phyloP scores from a whole-genome alignment of 768 basidiomycete genomes.

The Termitomyces sp. region DNA sequence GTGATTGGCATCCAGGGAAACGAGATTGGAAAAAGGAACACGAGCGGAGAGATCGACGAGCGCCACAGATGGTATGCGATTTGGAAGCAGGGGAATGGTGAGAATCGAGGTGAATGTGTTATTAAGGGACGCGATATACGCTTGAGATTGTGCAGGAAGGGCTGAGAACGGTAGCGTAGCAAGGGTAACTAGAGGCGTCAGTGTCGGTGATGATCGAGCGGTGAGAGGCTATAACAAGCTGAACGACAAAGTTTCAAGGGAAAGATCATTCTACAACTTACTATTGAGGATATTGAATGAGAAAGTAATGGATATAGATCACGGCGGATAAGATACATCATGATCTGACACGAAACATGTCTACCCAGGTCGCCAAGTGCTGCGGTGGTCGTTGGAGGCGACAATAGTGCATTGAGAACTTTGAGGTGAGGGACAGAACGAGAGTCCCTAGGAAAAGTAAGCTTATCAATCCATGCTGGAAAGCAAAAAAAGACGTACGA shows the following conservation, averaged over 20 bases:
- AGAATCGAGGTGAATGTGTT: slow-evolving; percentile 52
- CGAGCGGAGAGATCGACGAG: slow-evolving; percentile 61
- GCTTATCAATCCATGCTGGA: not conserved
- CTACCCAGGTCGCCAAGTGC: slow-evolving; percentile 26
- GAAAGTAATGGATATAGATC: slow-evolving; percentile 41
- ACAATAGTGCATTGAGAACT: slow-evolving; percentile 45
- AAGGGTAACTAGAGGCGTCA: slow-evolving; percentile 46
- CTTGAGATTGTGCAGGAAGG: slow-evolving; percentile 16
- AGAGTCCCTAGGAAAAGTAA: slow-evolving; percentile 34
- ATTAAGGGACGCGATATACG: slow-evolving; percentile 26
- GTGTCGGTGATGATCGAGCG: slow-evolving; percentile 46
- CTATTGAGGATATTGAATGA: slow-evolving; percentile 40
- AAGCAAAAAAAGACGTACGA: slow-evolving; percentile 33
- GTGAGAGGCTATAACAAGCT: slow-evolving; percentile 40
- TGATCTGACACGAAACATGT: slow-evolving; percentile 27
- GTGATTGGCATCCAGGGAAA: slow-evolving; percentile 18
- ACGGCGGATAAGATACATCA: slow-evolving; percentile 41
- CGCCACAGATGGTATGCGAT: slow-evolving; percentile 57
- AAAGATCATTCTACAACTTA: slow-evolving; percentile 26
- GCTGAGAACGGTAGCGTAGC: slow-evolving; percentile 34
- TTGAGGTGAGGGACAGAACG: slow-evolving; percentile 42
- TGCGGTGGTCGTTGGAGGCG: slow-evolving; percentile 16
- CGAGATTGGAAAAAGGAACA: slow-evolving; percentile 47
- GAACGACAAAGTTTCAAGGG: not conserved
- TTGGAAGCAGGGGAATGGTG: slow-evolving; percentile 72